Base-by-base conservation (phyloP, 2,329 filamentous ascomycete species). In the Diaporthe humulicola region DNA sequence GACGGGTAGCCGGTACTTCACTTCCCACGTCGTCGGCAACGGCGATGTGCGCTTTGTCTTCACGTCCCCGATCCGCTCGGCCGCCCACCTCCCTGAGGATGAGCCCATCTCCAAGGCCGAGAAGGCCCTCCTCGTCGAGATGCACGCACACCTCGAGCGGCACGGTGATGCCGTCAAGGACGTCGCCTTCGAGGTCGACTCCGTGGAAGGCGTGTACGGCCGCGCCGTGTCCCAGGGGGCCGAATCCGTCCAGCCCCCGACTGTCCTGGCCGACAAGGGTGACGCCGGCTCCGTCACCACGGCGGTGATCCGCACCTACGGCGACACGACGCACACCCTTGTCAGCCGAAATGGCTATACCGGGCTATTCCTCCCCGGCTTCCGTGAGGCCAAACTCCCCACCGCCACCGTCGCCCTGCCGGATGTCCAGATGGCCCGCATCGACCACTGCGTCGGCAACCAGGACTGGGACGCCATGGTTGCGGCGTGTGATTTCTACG, bases 401-500 rank as follows among this genome's bases (percentile, higher is more conserved):
- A 82, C 84, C 3, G 81, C 83, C 36, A 83, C 81, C 28, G 78
- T 86, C 15, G 60, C 83, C 48, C 86, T 95, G 30, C 95, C 95
- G 0, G 79, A 86, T 0, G 90, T 98, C 19, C 83, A 87, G 14
- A 89, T 98, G 72, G 89, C 90, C 76, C 91, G 91, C 78, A 95
- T 98, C 85, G 96, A 98, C 86, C 96, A 98, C 88, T 98, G 96
- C 84, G 96, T 98, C 79, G 96, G 96, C 78, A 98, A 98, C 88
- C 96, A 98, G 87, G 93, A 95, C 84, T 98, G 96, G 96, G 89
- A 95, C 84, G 93, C 96, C 84, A 98, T 98, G 91, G 87, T 87
- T 75, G 87, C 87, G 17, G 90, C 90, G 48, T 92, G 90, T 81
- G 88, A 85, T 73, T 92, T 94, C 84, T 98, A 98, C 87, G 96